Percentiles rank a stretch among this genome's conserved stretches.
phyloP scores from a whole-genome alignment of 129 eudicot genomes.

The Flaveria bidentis region DNA sequence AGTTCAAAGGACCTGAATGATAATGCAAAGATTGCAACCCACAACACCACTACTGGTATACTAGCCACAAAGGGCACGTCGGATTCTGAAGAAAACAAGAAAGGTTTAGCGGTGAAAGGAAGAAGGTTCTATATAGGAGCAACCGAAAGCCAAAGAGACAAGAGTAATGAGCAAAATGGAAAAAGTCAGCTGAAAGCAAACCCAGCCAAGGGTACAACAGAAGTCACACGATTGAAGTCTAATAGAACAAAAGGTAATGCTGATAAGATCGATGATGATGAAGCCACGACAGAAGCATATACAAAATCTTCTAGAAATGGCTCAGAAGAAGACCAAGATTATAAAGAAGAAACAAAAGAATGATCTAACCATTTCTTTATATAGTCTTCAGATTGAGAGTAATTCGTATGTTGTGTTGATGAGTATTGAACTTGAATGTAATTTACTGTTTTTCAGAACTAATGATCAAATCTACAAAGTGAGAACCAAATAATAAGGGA shows the following conservation, averaged over 20 bases:
- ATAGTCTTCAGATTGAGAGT: conserved; percentile 1
- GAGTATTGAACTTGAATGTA: conserved; percentile 14
- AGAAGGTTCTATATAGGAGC: conserved; percentile 29
- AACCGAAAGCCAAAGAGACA: conserved; percentile 27
- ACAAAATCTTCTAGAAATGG: conserved; percentile 2
- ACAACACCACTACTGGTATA: conserved; percentile 9
- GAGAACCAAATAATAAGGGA: conserved; percentile 1
- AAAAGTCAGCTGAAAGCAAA: conserved; percentile 20
- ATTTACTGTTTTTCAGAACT: conserved; percentile 19
- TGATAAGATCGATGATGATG: conserved; percentile 20
- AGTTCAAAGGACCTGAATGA: conserved; percentile 8
- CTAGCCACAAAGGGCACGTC: background rate
- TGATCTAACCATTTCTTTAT: conserved; percentile 18
- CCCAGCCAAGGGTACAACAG: conserved; percentile 10
- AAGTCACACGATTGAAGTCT: background rate
- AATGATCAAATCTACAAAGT: background rate
- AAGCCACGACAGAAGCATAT: conserved; percentile 4
- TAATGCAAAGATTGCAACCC: conserved; percentile 3
- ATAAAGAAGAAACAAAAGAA: conserved; percentile 31
- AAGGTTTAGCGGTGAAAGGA: conserved; percentile 22
- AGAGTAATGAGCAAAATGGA: conserved; percentile 1
- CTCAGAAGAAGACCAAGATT: conserved; percentile 30
- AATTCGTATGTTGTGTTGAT: conserved; percentile 6
- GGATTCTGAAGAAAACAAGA: conserved; percentile 18
- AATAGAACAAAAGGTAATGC: background rate